phyloP scores from a whole-genome alignment of 2,329 filamentous ascomycete species.

The Aspergillus clavatus region DNA sequence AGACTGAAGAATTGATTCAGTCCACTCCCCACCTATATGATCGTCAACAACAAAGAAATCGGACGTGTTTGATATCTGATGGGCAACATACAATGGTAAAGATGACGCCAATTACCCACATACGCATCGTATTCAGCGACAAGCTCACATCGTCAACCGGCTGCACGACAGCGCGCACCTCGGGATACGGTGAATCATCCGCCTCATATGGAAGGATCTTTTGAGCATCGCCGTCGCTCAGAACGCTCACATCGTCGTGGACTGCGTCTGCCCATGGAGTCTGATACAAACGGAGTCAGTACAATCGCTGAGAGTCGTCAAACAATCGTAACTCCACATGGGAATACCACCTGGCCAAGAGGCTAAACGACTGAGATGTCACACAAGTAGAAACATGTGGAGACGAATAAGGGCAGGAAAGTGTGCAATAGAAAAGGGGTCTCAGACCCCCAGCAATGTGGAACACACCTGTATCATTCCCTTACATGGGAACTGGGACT shows the following conservation, averaged over 20 bases:
- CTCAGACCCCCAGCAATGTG: neutral
- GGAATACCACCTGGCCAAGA: neutral
- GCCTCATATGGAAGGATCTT: constrained; percentile 33
- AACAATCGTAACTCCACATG: too few species aligned
- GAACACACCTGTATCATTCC: constrained; percentile 8
- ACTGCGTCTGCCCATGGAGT: constrained; percentile 7
- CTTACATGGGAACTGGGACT: neutral
- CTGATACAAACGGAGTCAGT: constrained; percentile 6
- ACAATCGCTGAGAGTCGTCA: too few species aligned
- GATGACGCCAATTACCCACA: constrained; percentile 37
- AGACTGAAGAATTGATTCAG: constrained; percentile 39
- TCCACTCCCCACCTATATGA: constrained; percentile 31
- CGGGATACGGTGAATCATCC: constrained; percentile 36
- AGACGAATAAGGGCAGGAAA: neutral
- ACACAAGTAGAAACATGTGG: neutral
- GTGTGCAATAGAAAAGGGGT: neutral
- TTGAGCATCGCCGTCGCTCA: constrained; percentile 30
- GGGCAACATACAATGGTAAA: constrained; percentile 32
- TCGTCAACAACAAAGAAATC: constrained; percentile 1
- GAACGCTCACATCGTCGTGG: constrained; percentile 18
- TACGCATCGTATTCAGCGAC: constrained; percentile 33
- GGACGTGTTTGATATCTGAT: neutral
- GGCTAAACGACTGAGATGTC: too few species aligned
- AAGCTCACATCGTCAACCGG: constrained; percentile 29
- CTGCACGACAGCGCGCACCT: constrained; percentile 35